Base-by-base conservation (phyloP, 768 basidiomycete genomes). In the Scleroderma citrinum region DNA sequence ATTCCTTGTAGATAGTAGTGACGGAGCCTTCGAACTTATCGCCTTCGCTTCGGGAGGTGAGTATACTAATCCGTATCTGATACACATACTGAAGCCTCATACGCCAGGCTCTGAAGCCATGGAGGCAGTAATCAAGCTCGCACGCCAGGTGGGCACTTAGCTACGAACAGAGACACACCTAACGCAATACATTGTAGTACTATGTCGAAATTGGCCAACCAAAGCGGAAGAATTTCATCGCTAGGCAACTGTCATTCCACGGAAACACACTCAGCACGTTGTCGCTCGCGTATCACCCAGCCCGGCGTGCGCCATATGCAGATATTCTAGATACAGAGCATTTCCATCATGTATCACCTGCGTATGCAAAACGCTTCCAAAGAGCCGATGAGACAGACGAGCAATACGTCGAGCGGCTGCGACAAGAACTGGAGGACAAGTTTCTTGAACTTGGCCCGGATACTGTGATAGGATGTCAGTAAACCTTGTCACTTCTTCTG, bases 291-390 rank as follows among this genome's bases (percentile, higher is more conserved):
- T 71, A 79, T 54, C 83, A 92, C 57, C 82, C 85, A 4, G 57
- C 65, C 42, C 79, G 89, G 13, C 82, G 88, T 35, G 76, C 69
- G 12, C 84, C 85, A 5, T 92, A 87, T 60, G 77, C 73, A 34
- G 75, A 70, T 32, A 76, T 89, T 44, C 68, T 92, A 24, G 78
- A 89, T 59, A 64, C 72, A 8, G 65, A 77, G 2, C 74, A 80
- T 58, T 93, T 87, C 62, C 85, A 91, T 61, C 87, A 92, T 58
- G 90, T 92, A 51, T 89, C 87, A 24, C 92, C 92, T 0, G 92
- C 92, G 8, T 92, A 87, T 61, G 82, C 85, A 1, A 83, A 81
- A 55, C 82, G 91, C n/a, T 89, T 89, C 69, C 74, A 86, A 61
- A 74, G 66, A 12, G 59, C 71, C 3, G 78, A 76, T 20, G 92